These are phyloP conservation scores for Fusarium torulosum DNA, from an alignment of 2,329 filamentous ascomycete genomes.

Conservation along the genomic window DNA sequence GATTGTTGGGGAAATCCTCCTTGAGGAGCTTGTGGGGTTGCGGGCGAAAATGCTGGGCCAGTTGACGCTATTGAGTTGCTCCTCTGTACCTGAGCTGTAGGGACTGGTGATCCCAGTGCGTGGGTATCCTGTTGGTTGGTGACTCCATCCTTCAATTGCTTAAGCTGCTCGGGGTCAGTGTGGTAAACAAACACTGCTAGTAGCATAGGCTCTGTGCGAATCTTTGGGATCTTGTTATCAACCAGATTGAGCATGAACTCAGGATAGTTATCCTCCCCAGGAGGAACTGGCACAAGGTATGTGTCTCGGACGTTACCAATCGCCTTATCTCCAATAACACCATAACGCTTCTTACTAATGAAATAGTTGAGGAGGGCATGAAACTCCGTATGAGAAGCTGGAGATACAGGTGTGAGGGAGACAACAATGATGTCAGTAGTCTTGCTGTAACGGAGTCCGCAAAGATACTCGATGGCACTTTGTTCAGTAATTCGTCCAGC, in stretches of 20 bases:
- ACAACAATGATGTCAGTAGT: conserved; percentile 88
- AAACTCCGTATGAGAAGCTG: conserved; percentile 73
- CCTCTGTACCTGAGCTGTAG: conserved; percentile 55
- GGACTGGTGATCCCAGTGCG: conserved; percentile 51
- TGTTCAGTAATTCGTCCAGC: conserved; percentile 84
- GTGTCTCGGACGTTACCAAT: conserved; percentile 85
- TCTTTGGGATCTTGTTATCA: conserved; percentile 81
- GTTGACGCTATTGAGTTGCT: conserved; percentile 59
- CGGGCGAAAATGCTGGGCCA: conserved; percentile 67
- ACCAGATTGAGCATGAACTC: conserved; percentile 92
- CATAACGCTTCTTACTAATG: conserved; percentile 82
- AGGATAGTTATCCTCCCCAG: conserved; percentile 77
- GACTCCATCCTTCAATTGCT: conserved; percentile 45
- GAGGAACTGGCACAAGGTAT: conserved; percentile 88
- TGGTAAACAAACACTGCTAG: conserved; percentile 88
- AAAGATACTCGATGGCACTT: conserved; percentile 91
- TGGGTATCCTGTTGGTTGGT: conserved; percentile 27
- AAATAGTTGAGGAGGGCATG: conserved; percentile 90
- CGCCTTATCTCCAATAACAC: conserved; percentile 83
- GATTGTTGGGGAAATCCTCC: conserved; percentile 52
- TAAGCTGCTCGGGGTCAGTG: conserved; percentile 62
- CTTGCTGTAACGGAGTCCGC: conserved; percentile 83
- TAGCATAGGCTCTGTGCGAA: conserved; percentile 79
- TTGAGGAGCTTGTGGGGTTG: conserved; percentile 56
- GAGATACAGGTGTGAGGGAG: conserved; percentile 74